A percentile compares a stretch with the other conserved stretches of the same genome.
phyloP scores from a whole-genome alignment of 345 rosid genomes.

The Theobroma cacao region DNA sequence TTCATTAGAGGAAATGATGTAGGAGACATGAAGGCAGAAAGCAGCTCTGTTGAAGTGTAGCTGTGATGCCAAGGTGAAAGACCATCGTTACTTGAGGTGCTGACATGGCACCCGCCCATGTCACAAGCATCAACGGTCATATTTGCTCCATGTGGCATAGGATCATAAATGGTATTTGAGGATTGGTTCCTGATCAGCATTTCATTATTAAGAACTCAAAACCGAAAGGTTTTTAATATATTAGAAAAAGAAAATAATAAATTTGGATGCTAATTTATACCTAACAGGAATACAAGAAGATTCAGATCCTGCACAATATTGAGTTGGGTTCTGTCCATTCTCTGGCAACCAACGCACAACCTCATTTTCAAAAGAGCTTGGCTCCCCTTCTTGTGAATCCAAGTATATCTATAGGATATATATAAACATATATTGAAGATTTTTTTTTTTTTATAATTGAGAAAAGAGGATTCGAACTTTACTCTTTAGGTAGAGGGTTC shows the following conservation, averaged over 20 bases:
- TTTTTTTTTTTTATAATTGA: too few relatives aligned
- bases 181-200: slow-evolving; percentile 16
- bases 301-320: slow-evolving; percentile 23
- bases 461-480: too few relatives aligned
- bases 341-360: slow-evolving; percentile 35
- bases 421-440: neutral
- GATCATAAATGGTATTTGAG: slow-evolving; percentile 33
- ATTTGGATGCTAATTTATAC: slow-evolving; percentile 9
- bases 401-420: slow-evolving; percentile 19
- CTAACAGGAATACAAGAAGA: slow-evolving; percentile 31
- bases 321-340: slow-evolving; percentile 24
- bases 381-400: slow-evolving; percentile 31
- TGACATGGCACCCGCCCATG: slow-evolving; percentile 23
- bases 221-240: neutral
- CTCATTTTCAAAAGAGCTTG: slow-evolving; percentile 26
- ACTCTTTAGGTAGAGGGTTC: too few relatives aligned
- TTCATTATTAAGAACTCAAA: neutral
- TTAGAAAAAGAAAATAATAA: neutral
- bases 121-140: slow-evolving; percentile 19
- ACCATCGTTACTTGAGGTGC: slow-evolving; percentile 15
- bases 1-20: slow-evolving; percentile 20
- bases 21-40: slow-evolving; percentile 38
- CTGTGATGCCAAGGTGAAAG: slow-evolving; percentile 32
- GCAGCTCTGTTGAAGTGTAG: slow-evolving; percentile 39
- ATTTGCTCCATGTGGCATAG: slow-evolving; percentile 36